Conservation (phyloP, 2,329 filamentous ascomycete genomes). For the Tolypocladium album region DNA sequence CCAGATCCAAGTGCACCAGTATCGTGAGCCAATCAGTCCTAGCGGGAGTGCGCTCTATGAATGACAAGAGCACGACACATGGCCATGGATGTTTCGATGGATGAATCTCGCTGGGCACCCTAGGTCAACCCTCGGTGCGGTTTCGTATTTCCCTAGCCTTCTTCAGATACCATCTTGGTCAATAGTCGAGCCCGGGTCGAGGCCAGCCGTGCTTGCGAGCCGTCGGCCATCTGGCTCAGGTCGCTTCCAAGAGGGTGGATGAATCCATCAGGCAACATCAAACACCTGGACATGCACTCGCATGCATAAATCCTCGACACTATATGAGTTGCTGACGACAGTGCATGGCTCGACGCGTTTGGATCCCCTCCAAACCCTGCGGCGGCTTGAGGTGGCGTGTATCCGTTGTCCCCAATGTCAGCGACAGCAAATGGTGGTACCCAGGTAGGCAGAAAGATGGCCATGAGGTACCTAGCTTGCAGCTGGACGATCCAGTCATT, state of each 20-base stretch:
- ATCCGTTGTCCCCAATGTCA: not conserved
- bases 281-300: not conserved
- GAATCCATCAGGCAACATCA: not conserved
- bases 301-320: not conserved
- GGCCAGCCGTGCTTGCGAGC: not conserved
- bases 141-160: not conserved
- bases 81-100: not conserved
- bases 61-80: too few species aligned
- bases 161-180: not conserved
- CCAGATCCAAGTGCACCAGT: not conserved
- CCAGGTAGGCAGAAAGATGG: not conserved
- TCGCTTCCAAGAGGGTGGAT: not conserved
- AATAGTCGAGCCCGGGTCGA: too few species aligned
- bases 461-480: too few species aligned
- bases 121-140: not conserved
- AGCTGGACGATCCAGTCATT: not conserved
- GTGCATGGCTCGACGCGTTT: not conserved
- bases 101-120: not conserved
- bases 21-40: not conserved
- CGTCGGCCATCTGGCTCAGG: not conserved
- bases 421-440: not conserved
- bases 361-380: not conserved
- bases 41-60: not conserved
- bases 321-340: not conserved
- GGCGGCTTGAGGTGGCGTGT: not conserved